phyloP scores from a whole-genome alignment of 2,329 filamentous ascomycete species.

The Fusarium dlaminii region DNA sequence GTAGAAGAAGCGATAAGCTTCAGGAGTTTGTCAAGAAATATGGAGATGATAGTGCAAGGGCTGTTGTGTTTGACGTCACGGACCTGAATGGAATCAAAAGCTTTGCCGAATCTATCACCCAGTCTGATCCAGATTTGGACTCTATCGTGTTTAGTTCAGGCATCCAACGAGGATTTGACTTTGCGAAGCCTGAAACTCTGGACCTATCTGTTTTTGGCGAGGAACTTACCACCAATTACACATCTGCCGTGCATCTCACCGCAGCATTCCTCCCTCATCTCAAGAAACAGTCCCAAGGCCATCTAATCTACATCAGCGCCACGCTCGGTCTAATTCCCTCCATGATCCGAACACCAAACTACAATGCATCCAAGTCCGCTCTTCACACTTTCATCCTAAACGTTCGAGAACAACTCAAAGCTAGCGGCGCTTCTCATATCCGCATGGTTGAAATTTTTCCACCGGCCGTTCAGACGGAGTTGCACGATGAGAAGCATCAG shows the following conservation, averaged over 20 bases:
- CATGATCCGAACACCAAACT: slow-evolving; percentile 41
- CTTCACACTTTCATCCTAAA: slow-evolving; percentile 41
- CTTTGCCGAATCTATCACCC: slow-evolving; percentile 29
- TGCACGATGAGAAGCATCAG: slow-evolving; percentile 41
- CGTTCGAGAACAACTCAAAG: slow-evolving; percentile 34
- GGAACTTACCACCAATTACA: slow-evolving; percentile 43
- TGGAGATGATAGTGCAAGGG: slow-evolving; percentile 50
- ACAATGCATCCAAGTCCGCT: slow-evolving; percentile 42
- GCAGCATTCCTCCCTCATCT: slow-evolving; percentile 43
- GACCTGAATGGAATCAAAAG: slow-evolving; percentile 48
- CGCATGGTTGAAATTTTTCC: slow-evolving; percentile 44
- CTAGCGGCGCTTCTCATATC: slow-evolving; percentile 11
- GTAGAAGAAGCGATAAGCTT: slow-evolving; percentile 59
- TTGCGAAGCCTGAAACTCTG: slow-evolving; percentile 37
- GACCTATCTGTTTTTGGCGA: slow-evolving; percentile 43
- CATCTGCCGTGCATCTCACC: slow-evolving; percentile 41
- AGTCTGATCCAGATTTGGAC: slow-evolving; percentile 45
- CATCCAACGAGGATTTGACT: slow-evolving; percentile 56
- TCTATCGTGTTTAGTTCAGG: slow-evolving; percentile 67
- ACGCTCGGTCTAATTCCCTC: slow-evolving; percentile 35
- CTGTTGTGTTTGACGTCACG: slow-evolving; percentile 55
- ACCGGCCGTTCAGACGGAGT: slow-evolving; percentile 44
- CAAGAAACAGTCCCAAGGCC: slow-evolving; percentile 9
- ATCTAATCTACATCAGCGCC: slow-evolving; percentile 40
- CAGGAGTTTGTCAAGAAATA: slow-evolving; percentile 57